A percentile compares a stretch with the other conserved stretches of the same genome.
phyloP scores from a whole-genome alignment of 352 stramenopile genomes.

The Pythium aristosporum region DNA sequence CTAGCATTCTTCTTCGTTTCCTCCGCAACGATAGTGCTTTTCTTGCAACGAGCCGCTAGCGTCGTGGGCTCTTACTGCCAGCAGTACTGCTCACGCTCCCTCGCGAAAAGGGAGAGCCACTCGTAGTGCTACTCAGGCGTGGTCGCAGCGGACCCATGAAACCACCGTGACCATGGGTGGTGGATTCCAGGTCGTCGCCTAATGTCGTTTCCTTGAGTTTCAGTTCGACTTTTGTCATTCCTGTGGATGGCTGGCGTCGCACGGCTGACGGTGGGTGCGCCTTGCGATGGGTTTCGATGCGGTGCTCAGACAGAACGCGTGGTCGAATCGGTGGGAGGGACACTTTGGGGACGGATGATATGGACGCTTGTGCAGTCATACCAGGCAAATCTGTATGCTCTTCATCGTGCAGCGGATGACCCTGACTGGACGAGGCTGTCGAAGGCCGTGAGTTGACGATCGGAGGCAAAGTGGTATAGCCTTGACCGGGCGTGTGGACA shows the following conservation, averaged over 20 bases:
- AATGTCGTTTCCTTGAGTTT: slow-evolving; percentile 60
- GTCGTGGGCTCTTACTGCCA: not conserved
- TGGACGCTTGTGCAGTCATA: slow-evolving; percentile 9
- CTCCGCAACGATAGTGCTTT: not conserved
- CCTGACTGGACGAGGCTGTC: not conserved
- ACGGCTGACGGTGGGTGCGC: slow-evolving; percentile 12
- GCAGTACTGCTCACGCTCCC: not conserved
- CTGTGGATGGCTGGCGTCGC: slow-evolving; percentile 9
- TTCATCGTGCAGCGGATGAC: not conserved
- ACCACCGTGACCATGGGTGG: not conserved
- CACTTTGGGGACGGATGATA: not conserved
- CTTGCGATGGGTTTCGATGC: not conserved
- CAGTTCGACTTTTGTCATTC: slow-evolving; percentile 50
- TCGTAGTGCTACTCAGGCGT: slow-evolving; percentile 1
- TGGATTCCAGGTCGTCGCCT: slow-evolving; percentile 41
- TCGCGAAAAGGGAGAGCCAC: not conserved
- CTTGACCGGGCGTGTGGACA: not conserved
- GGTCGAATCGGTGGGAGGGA: slow-evolving; percentile 25
- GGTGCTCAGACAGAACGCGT: slow-evolving; percentile 1
- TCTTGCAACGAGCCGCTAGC: not conserved
- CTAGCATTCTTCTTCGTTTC: too few species aligned
- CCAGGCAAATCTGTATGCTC: slow-evolving; percentile 1
- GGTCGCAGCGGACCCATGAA: slow-evolving; percentile 16
- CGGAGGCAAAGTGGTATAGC: not conserved
- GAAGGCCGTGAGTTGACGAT: slow-evolving; percentile 11